Evolutionary conservation across 2,329 filamentous ascomycete genomes (phyloP).

Genomic region (Fusarium tricinctum): DNA sequence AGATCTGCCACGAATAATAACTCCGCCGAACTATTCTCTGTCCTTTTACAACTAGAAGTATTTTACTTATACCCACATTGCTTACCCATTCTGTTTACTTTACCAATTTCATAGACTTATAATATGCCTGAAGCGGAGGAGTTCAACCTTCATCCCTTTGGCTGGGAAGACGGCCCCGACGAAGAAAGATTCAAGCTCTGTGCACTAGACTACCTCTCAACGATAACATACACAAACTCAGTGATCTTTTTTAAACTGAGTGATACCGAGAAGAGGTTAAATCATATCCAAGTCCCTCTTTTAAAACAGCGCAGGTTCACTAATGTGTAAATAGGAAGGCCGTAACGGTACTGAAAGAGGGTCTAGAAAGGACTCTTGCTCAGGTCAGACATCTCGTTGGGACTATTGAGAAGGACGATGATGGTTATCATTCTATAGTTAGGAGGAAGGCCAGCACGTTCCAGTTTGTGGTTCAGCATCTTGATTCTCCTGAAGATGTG

Average conservation of each 20-base stretch:
- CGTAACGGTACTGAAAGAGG: slow-evolving; percentile 46
- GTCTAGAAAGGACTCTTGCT: slow-evolving; percentile 55
- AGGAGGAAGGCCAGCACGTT: slow-evolving; percentile 55
- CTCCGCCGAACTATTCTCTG: neutral
- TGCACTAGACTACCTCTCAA: slow-evolving; percentile 27
- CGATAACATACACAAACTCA: slow-evolving; percentile 24
- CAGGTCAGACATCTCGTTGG: slow-evolving; percentile 57
- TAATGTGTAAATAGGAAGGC: slow-evolving; percentile 15
- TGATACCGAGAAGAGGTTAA: slow-evolving; percentile 16
- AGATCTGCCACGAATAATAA: neutral
- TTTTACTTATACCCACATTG: neutral
- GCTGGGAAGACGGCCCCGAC: slow-evolving; percentile 34
- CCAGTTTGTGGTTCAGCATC: slow-evolving; percentile 54
- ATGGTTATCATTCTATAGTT: slow-evolving; percentile 56
- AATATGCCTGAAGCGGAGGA: slow-evolving; percentile 18
- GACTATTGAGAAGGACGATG: slow-evolving; percentile 56
- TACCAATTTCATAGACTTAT: accelerated
- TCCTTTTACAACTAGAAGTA: neutral
- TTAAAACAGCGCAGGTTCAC: neutral
- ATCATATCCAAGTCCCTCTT: neutral
- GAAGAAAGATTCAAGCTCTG: slow-evolving; percentile 33
- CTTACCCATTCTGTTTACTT: neutral
- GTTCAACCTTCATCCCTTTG: slow-evolving; percentile 27
- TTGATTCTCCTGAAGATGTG: slow-evolving; percentile 53
- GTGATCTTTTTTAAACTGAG: slow-evolving; percentile 26